Conservation (phyloP, 139 green algal species). For the Spirogloea muscicola region DNA sequence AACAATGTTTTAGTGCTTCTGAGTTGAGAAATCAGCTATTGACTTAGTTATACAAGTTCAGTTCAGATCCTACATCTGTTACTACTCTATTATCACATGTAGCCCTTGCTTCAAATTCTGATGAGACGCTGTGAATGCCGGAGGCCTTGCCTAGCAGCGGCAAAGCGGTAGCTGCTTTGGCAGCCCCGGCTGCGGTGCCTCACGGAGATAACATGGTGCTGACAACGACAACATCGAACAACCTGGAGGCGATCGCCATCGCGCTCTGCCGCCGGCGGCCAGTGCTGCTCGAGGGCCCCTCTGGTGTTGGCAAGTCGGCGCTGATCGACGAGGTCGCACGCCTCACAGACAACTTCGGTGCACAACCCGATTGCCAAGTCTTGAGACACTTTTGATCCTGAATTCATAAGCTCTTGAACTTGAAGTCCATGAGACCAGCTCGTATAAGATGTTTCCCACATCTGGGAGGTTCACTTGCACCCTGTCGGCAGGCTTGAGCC, state of each 20-base stretch:
- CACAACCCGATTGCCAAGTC: slow-evolving; percentile 2
- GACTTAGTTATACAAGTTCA: background rate
- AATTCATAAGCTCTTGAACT: no score
- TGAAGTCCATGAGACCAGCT: no score
- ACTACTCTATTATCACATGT: background rate
- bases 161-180: background rate
- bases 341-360: slow-evolving; percentile 67
- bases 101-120: background rate
- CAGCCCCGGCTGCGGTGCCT: background rate
- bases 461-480: no score
- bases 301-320: slow-evolving; percentile 80
- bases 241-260: slow-evolving; percentile 49
- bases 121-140: background rate
- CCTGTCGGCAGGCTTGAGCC: no score
- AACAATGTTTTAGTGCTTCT: no score
- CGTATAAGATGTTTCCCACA: no score
- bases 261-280: slow-evolving; percentile 71
- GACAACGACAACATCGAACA: slow-evolving; percentile 32
- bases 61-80: background rate
- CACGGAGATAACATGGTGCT: slow-evolving; percentile 11
- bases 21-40: background rate
- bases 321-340: slow-evolving; percentile 72
- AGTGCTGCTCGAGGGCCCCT: slow-evolving; percentile 83
- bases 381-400: no score
- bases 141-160: background rate